Percentiles rank a stretch among this genome's conserved stretches.
Conservation (phyloP, 352 stramenopile genomes). For the Phytophthora cryptogea region DNA sequence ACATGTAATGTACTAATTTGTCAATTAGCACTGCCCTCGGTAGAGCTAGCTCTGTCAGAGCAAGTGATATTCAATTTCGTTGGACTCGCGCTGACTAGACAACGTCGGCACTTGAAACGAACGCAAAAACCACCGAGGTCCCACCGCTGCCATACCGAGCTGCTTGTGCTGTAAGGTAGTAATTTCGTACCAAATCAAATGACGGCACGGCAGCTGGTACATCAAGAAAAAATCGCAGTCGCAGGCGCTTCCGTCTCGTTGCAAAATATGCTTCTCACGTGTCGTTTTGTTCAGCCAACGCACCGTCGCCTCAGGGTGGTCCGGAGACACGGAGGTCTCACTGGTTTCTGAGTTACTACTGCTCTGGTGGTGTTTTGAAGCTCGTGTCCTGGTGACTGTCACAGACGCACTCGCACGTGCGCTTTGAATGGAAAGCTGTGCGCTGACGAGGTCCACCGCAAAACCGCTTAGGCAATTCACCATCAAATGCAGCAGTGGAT, state of each 20-base stretch:
- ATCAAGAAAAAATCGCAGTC: constrained; percentile 73
- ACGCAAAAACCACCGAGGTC: constrained; percentile 65
- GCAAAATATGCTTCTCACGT: constrained; percentile 65
- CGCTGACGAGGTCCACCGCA: constrained; percentile 58
- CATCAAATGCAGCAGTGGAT: constrained; percentile 65
- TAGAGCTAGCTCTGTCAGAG: constrained; percentile 23
- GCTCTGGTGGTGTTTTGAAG: constrained; percentile 1
- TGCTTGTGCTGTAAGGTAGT: constrained; percentile 66
- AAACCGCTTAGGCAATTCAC: constrained; percentile 78
- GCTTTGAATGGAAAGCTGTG: constrained; percentile 60
- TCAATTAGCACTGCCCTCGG: too few species aligned
- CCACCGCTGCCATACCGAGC: constrained; percentile 62
- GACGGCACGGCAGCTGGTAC: constrained; percentile 68
- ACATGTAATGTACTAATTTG: too few species aligned
- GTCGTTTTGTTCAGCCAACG: constrained; percentile 62
- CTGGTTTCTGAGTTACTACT: constrained; percentile 7
- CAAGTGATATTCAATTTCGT: constrained; percentile 81
- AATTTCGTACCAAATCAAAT: constrained; percentile 81
- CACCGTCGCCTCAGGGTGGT: constrained; percentile 29
- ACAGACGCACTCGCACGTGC: constrained; percentile 29
- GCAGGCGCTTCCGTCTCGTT: constrained; percentile 60
- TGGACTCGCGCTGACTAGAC: constrained; percentile 60
- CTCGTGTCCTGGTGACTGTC: constrained; percentile 37
- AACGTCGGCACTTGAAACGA: constrained; percentile 73
- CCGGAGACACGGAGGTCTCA: constrained; percentile 17